Conservation (phyloP, 805 yeast genomes). For the Kodamaea jinghongensis region DNA sequence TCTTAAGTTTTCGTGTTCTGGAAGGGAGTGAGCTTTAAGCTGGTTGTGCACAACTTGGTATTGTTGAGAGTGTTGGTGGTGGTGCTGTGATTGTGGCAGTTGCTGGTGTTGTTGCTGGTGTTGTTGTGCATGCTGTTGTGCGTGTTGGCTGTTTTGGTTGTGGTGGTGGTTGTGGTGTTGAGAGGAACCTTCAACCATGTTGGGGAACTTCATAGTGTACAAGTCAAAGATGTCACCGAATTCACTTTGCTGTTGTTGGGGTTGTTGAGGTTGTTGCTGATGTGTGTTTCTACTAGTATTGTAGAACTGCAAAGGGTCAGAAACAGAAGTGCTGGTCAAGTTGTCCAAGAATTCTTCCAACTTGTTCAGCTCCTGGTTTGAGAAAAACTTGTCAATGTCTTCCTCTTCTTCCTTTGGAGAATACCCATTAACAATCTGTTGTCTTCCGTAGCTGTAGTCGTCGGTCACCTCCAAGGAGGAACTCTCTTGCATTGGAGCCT, state of each 20-base stretch:
- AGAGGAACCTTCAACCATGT: neutral
- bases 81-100: neutral
- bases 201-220: constrained; percentile 27
- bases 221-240: constrained; percentile 23
- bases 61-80: neutral
- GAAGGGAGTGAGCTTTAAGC: neutral
- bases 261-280: neutral
- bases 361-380: constrained; percentile 36
- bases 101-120: constrained; percentile 2
- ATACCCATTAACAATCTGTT: constrained; percentile 7
- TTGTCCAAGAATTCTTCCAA: constrained; percentile 42
- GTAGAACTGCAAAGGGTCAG: constrained; percentile 33
- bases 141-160: constrained; percentile 3
- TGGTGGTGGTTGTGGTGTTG: neutral
- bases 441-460: constrained; percentile 8
- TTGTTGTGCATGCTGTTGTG: neutral
- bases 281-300: constrained; percentile 5
- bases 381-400: constrained; percentile 35
- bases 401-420: constrained; percentile 13
- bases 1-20: constrained; percentile 19
- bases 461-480: neutral
- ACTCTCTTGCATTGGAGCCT: constrained; percentile 1
- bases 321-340: constrained; percentile 28
- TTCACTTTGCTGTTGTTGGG: constrained; percentile 9
- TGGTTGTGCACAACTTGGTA: neutral